Base-by-base conservation (phyloP, 2,329 filamentous ascomycete species). In the Acrodontium crateriforme region DNA sequence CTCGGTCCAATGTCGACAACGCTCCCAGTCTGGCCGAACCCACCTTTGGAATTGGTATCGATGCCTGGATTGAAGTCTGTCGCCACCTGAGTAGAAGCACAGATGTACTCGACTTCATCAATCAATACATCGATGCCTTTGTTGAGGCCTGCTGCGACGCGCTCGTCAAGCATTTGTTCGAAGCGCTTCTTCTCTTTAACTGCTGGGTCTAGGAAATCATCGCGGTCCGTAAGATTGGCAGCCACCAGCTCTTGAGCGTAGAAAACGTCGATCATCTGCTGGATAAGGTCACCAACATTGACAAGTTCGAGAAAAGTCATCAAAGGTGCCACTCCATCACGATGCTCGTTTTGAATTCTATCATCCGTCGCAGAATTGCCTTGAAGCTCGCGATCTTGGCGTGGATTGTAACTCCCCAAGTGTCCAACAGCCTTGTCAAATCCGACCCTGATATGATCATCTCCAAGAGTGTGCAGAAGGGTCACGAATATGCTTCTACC, bases 251-350 rank as follows among this genome's bases (percentile, higher is more conserved):
- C 89, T 57, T 95, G 89, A 50, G 92, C 80, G 56, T 92, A 98
- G 52, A 98, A 98, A 18, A 98, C 84, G 50, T 98, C 89, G 33
- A 98, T 74, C 89, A 98, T 98, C 54, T 98, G 89, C 34, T 91
- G 83, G 44, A 98, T 98, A 32, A 98, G 66, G 52, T 98, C 89
- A 33, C 89, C 89, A 1, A 98, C 87, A 49, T 98, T 98, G 52
- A 98, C 89, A 16, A 98, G 70, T 57, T 98, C 89, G 36, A 98
- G 73, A 46, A 98, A 98, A 1, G 82, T 94, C 24, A 94, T 84
- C 3, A 98, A 67, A 2, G 89, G 89, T 30, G 84, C 83, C 6
- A 94, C 85, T 1, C 80, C 81, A 4, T 22, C 10, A 8, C 30
- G 25, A 22, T 38, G 32, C 9, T 34, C 21, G 10, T 24, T 32